Percentiles rank a stretch among this genome's conserved stretches.
Conservation (phyloP, 2,329 filamentous ascomycete species). For the Leptographium lundbergii region DNA sequence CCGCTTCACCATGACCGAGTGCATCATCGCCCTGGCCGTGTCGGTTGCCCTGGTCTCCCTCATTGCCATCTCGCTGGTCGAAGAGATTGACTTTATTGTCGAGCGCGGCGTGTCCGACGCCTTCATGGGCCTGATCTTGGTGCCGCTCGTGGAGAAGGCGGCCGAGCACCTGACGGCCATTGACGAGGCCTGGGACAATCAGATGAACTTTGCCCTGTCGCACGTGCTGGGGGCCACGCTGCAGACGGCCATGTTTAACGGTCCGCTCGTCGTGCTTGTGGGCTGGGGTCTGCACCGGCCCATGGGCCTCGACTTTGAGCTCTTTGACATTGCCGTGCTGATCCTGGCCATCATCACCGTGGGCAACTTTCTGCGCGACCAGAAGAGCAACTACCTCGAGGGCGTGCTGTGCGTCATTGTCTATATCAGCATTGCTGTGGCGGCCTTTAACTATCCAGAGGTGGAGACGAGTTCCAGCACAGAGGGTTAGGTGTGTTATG, state of each 20-base stretch:
- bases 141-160: slow-evolving; percentile 74
- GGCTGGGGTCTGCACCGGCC: slow-evolving; percentile 61
- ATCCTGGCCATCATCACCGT: slow-evolving; percentile 78
- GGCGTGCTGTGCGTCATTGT: slow-evolving; percentile 65
- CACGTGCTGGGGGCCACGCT: slow-evolving; percentile 80
- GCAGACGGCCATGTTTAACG: slow-evolving; percentile 82
- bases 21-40: slow-evolving; percentile 49
- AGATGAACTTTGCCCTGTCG: slow-evolving; percentile 74
- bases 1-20: slow-evolving; percentile 62
- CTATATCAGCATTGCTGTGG: slow-evolving; percentile 47
- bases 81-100: slow-evolving; percentile 53
- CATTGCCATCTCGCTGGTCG: slow-evolving; percentile 61
- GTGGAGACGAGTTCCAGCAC: not conserved
- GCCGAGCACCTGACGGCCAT: slow-evolving; percentile 76
- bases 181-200: slow-evolving; percentile 68
- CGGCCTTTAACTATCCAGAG: slow-evolving; percentile 14
- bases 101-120: slow-evolving; percentile 34
- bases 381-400: slow-evolving; percentile 85
- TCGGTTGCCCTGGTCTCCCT: slow-evolving; percentile 58
- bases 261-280: slow-evolving; percentile 68
- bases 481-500: not conserved
- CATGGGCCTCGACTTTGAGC: slow-evolving; percentile 75
- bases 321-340: slow-evolving; percentile 73
- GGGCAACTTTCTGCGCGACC: slow-evolving; percentile 75
- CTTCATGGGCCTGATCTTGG: slow-evolving; percentile 59